Evolutionary conservation across 495 filamentous ascomycete genomes (phyloP), one percentile per base, ranked within the genome.

Genomic region (Pyrenula massariospora): DNA sequence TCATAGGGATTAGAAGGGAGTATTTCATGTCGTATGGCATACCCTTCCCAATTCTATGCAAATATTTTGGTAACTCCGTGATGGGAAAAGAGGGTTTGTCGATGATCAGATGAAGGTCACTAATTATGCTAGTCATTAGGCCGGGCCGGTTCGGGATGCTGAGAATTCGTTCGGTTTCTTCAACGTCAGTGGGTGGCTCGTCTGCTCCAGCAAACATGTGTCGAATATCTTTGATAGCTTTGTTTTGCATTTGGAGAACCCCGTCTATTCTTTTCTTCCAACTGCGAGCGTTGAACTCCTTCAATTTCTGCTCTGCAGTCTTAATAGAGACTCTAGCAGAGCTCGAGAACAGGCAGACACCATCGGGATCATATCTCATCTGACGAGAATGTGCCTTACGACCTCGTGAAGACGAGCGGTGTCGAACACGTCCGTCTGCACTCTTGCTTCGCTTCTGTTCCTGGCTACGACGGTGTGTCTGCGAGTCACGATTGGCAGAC

Each of bases 61-160:
- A 73, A 66, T 91, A 99, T 25, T 83, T 77, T 0, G 91, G 87
- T 56, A 87, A 84, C 1, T 95, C 84, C 2, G 79, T 75, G 22
- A 93, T 67, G 2, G 89, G 85, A 65, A 99, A 99, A 0, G 87
- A 92, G 1, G 93, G 93, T 65, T 95, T 96, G 73, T 97, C 93
- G 51, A 99, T 77, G 12, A 84, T 69, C 57, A 99, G 74, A 57
- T 91, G 84, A 3, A 97, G 73, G 65, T 99, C 93, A 63, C 83
- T 91, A 60, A 96, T 84, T 58, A 88, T 71, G 10, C 85, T 76
- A 12, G 84, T 79, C 85, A 95, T 84, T 19, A 99, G 72, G 20
- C 84, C 87, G 3, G 94, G 91, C 24, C 93, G 83, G 61, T 92
- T 86, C 8, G 89, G 89, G 56, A 96, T 82, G 48, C 88, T 84